Conservation (phyloP, 805 yeast genomes). For the Candida pini region DNA sequence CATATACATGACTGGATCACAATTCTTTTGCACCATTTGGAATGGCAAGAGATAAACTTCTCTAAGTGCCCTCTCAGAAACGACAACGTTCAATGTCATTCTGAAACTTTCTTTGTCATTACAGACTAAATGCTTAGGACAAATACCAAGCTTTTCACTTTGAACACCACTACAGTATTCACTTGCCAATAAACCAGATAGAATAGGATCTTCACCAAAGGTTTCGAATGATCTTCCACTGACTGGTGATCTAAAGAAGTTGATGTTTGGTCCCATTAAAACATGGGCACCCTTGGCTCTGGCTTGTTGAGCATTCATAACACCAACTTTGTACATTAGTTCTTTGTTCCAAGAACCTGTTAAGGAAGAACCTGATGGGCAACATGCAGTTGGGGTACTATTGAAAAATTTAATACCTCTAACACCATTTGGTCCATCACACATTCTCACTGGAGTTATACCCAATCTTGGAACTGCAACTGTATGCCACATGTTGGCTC, state of each 20-base stretch:
- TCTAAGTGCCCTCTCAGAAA: conserved; percentile 58
- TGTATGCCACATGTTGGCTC: conserved; percentile 39
- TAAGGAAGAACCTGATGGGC: conserved; percentile 43
- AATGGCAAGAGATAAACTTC: conserved; percentile 63
- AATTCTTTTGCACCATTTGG: conserved; percentile 51
- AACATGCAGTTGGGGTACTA: conserved; percentile 39
- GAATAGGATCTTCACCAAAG: conserved; percentile 18
- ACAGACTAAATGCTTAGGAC: conserved; percentile 59
- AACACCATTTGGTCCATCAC: conserved; percentile 46
- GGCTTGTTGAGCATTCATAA: conserved; percentile 41
- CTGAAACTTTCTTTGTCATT: conserved; percentile 61
- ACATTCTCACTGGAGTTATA: conserved; percentile 32
- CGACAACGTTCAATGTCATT: conserved; percentile 39
- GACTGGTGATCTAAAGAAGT: conserved; percentile 40
- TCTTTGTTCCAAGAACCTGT: conserved; percentile 40
- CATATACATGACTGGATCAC: conserved; percentile 55
- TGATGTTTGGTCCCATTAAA: conserved; percentile 33
- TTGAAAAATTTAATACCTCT: conserved; percentile 40
- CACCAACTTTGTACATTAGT: conserved; percentile 34
- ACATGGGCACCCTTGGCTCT: conserved; percentile 38
- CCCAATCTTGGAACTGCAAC: conserved; percentile 27
- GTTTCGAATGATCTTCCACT: conserved; percentile 31
- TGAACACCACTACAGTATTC: conserved; percentile 52
- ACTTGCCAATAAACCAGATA: conserved; percentile 44
- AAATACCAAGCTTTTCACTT: conserved; percentile 44